phyloP scores from a whole-genome alignment of 495 filamentous ascomycete species.

The Lichina pygmaea region DNA sequence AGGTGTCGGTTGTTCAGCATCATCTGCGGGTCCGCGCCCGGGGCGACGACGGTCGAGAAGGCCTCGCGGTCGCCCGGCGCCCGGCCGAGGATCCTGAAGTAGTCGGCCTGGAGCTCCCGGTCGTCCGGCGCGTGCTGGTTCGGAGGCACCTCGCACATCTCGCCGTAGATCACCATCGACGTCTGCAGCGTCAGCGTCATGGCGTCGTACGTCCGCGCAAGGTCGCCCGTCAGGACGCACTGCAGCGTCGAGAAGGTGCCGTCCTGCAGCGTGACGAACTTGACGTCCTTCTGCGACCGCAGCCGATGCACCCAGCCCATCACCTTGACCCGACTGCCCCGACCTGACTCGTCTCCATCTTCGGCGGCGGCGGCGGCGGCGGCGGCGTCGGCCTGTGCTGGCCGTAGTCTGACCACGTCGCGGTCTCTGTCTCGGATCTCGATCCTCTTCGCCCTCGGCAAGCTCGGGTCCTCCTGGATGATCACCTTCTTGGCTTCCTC shows the following conservation, averaged over 20 bases:
- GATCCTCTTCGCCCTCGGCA: conserved; percentile 54
- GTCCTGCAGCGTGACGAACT: conserved; percentile 70
- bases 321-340: conserved; percentile 57
- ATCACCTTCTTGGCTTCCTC: conserved; percentile 77
- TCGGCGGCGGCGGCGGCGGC: conserved; percentile 11
- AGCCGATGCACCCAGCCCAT: conserved; percentile 67
- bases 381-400: conserved; percentile 2
- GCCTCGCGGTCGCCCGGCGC: conserved; percentile 79
- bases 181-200: conserved; percentile 73
- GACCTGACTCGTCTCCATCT: conserved; percentile 18
- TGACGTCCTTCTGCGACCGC: conserved; percentile 59
- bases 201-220: conserved; percentile 83
- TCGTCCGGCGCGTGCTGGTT: conserved; percentile 58
- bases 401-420: conserved; percentile 12
- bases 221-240: conserved; percentile 56
- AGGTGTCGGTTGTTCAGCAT: conserved; percentile 78
- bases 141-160: conserved; percentile 61
- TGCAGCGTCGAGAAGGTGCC: conserved; percentile 66
- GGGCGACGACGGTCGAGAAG: conserved; percentile 72
- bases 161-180: conserved; percentile 62
- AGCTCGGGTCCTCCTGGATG: conserved; percentile 51
- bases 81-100: conserved; percentile 60
- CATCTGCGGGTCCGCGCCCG: conserved; percentile 53
- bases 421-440: conserved; percentile 29
- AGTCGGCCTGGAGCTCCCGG: conserved; percentile 88